Base-by-base conservation (phyloP, 305 asterid species). In the Solanum aculeatissimum region DNA sequence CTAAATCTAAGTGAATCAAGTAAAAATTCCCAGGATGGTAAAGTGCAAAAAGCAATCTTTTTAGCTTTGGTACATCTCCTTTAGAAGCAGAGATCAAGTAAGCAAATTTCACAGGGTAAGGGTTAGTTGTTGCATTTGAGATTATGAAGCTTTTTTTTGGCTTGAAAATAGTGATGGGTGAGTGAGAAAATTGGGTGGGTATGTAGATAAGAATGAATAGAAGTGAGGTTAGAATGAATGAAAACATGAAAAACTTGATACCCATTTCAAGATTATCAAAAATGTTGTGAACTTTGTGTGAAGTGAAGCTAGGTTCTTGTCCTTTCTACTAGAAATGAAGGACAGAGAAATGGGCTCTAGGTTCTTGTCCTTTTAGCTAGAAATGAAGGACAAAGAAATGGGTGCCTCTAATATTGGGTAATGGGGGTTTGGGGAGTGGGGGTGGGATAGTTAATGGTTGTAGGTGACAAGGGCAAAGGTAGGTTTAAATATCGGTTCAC, bases 21-120 rank as follows among this genome's bases (percentile, higher is more conserved):
- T 95, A 95, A 85, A 87, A 84, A 66, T 95, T 95, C 14, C 88
- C 94, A 0, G 99, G 99, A 87, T 95, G 99, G 89, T 93, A 95
- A 14, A 94, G 89, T 2, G 99, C 91, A 12, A 84, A 92, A 65
- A 95, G 70, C 15, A 93, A 88, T 14, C 99, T 91, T 86, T 92
- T 92, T n/a, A 95, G 91, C 90, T 90, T 93, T 89, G 87, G 85
- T 4, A 92, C 88, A 90, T 95, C 98, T 15, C 98, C 97, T 18
- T 83, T 86, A 1, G 99, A 93, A 32, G 97, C 98, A 1, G 99
- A 95, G 90, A 95, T 92, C 78, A 95, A 81, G 93, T 95, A 95
- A 3, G 99, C 97, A 83, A 95, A 95, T 21, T 94, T 87, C 38
- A 93, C 93, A 25, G 93, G 94, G 88, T 94, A 91, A 23, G 19